These are phyloP conservation scores for Calonectria multiphialidica DNA, from an alignment of 2,329 filamentous ascomycete species.

Conservation along the genomic window DNA sequence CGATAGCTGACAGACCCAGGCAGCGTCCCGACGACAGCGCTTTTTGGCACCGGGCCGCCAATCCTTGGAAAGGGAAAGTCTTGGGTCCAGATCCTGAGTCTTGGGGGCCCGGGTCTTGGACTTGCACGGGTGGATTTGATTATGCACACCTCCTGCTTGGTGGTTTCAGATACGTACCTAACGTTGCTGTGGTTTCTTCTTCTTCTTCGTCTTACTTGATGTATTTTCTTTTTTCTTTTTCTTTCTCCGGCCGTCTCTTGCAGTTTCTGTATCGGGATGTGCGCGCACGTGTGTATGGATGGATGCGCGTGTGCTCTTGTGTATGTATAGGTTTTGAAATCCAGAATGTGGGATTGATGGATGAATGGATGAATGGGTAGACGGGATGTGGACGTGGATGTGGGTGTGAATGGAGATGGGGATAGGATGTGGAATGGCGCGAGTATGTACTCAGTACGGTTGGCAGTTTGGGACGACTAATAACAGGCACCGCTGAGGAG, in stretches of 20 bases:
- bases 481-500: conserved; percentile 18
- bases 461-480: conserved; percentile 17
- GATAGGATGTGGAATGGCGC: conserved; percentile 2
- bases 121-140: conserved; percentile 14
- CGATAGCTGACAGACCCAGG: conserved; percentile 7
- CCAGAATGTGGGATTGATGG: conserved; percentile 16
- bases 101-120: not conserved
- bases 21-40: conserved; percentile 5
- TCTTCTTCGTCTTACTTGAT: not conserved
- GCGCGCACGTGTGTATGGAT: not conserved
- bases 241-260: not conserved
- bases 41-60: conserved; percentile 7
- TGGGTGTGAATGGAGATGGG: not conserved
- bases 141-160: conserved; percentile 18
- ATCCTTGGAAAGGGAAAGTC: conserved; percentile 16
- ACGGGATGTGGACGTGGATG: not conserved
- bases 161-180: conserved; percentile 25
- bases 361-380: not conserved
- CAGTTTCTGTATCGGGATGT: not conserved
- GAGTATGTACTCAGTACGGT: conserved; percentile 1
- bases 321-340: not conserved
- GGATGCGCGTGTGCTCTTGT: not conserved
- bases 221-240: not conserved
- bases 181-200: conserved; percentile 8
- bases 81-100: conserved; percentile 2